phyloP scores from a whole-genome alignment of 371 early-diverging fungal genomes.

The Mucor saturninus region DNA sequence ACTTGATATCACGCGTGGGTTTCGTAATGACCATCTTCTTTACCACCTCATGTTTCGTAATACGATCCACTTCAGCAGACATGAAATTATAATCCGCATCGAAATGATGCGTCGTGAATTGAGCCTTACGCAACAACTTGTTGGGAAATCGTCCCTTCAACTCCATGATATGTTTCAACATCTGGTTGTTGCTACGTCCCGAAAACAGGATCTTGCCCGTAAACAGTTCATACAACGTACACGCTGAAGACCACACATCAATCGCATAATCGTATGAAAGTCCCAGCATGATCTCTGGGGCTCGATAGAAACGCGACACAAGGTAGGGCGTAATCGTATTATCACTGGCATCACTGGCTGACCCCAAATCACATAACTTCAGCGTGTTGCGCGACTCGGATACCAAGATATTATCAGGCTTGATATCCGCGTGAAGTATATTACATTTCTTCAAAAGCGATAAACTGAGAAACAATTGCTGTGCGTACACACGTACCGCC shows the following conservation, averaged over 20 bases:
- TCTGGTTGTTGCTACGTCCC: conserved; percentile 94
- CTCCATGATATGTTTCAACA: conserved; percentile 94
- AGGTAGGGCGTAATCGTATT: conserved; percentile 95
- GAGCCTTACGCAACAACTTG: conserved; percentile 81
- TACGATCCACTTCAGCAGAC: conserved; percentile 69
- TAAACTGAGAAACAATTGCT: conserved; percentile 89
- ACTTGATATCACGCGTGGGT: conserved; percentile 72
- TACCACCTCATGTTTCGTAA: conserved; percentile 75
- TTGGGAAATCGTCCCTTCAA: conserved; percentile 87
- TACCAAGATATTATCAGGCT: conserved; percentile 97
- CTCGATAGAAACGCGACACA: conserved; percentile 97
- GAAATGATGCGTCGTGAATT: conserved; percentile 84
- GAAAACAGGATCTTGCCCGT: conserved; percentile 95
- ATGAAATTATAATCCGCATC: conserved; percentile 76
- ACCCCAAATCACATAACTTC: conserved; percentile 95
- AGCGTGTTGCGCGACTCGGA: conserved; percentile 79
- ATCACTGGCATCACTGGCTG: conserved; percentile 85
- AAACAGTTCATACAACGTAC: conserved; percentile 96
- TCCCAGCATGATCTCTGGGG: conserved; percentile 99
- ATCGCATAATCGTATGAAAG: conserved; percentile 84
- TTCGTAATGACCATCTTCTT: conserved; percentile 68
- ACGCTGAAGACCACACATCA: conserved; percentile 99
- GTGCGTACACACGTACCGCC: conserved; percentile 91
- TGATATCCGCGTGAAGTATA: conserved; percentile 97
- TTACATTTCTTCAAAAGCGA: conserved; percentile 81